Evolutionary conservation across 306 rosid species (phyloP).

Genomic region (Quercus aquifolioides): DNA sequence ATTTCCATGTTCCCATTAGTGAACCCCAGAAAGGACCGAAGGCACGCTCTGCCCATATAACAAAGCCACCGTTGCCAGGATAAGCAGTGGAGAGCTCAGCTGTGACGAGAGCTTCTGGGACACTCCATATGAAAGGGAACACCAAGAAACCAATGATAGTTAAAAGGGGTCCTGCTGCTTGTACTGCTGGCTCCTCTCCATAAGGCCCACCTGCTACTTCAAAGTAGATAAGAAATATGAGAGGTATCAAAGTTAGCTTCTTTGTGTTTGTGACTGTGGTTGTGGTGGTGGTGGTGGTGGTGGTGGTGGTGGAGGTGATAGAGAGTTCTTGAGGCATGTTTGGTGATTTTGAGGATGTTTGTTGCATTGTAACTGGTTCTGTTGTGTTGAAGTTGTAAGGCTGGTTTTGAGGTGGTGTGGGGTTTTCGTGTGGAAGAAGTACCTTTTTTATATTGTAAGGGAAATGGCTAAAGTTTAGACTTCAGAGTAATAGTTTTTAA

Average conservation of each 20-base stretch:
- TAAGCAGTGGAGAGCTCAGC: slow-evolving; percentile 64
- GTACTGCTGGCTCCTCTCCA: slow-evolving; percentile 56
- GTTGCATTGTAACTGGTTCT: neutral
- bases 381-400: neutral
- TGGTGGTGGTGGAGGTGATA: neutral
- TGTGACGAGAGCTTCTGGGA: slow-evolving; percentile 73
- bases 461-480: no score
- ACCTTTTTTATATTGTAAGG: no score
- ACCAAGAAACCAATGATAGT: slow-evolving; percentile 51
- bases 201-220: slow-evolving; percentile 80
- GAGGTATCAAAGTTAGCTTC: slow-evolving; percentile 45
- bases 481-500: no score
- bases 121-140: slow-evolving; percentile 66
- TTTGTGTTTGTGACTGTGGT: slow-evolving; percentile 1
- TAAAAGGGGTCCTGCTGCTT: slow-evolving; percentile 50
- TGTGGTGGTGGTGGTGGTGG: neutral
- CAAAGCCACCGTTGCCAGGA: slow-evolving; percentile 73
- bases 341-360: slow-evolving; percentile 1
- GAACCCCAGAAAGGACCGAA: slow-evolving; percentile 83
- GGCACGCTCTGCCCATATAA: slow-evolving; percentile 65
- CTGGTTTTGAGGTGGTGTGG: no score
- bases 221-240: slow-evolving; percentile 62
- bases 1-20: slow-evolving; percentile 61
- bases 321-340: slow-evolving; percentile 5
- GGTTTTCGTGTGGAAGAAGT: no score